Evolutionary conservation across 805 yeast genomes (phyloP).

Genomic region (Candida insectalens): DNA sequence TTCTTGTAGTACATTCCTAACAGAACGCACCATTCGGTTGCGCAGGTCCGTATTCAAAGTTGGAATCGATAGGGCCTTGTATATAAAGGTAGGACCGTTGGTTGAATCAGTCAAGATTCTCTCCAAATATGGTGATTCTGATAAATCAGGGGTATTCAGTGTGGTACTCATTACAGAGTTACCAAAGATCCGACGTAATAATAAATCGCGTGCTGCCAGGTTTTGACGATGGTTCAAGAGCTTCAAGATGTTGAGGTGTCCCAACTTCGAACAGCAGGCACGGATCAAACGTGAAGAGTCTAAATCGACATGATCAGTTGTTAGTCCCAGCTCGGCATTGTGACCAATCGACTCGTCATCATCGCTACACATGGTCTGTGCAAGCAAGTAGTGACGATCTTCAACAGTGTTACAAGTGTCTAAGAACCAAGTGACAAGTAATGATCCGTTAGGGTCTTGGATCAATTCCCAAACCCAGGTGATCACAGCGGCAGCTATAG

Average conservation of each 20-base stretch:
- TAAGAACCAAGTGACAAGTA: constrained; percentile 87
- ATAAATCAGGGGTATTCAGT: constrained; percentile 5
- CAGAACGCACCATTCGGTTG: constrained; percentile 48
- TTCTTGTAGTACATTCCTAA: constrained; percentile 53
- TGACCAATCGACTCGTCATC: constrained; percentile 1
- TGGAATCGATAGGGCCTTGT: constrained; percentile 71
- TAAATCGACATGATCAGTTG: neutral
- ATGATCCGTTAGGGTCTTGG: constrained; percentile 77
- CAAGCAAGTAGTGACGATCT: constrained; percentile 52
- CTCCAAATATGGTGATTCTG: constrained; percentile 2
- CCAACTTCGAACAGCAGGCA: constrained; percentile 45
- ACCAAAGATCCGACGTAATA: constrained; percentile 63
- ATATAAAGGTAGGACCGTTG: constrained; percentile 70
- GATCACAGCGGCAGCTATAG: constrained; percentile 70
- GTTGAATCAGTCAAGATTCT: constrained; percentile 1
- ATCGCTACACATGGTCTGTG: constrained; percentile 14
- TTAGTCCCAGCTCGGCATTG: neutral
- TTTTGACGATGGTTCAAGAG: constrained; percentile 64
- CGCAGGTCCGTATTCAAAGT: constrained; percentile 47
- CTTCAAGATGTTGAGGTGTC: constrained; percentile 73
- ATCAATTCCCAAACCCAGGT: constrained; percentile 72
- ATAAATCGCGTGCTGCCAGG: constrained; percentile 44
- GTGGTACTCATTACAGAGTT: constrained; percentile 19
- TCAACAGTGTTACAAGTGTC: constrained; percentile 64
- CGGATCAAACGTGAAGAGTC: constrained; percentile 13